Percentiles rank a stretch among this genome's conserved stretches.
Evolutionary conservation across 1,139 yeast genomes (phyloP).

Genomic region (Zygoascus meyerae): DNA sequence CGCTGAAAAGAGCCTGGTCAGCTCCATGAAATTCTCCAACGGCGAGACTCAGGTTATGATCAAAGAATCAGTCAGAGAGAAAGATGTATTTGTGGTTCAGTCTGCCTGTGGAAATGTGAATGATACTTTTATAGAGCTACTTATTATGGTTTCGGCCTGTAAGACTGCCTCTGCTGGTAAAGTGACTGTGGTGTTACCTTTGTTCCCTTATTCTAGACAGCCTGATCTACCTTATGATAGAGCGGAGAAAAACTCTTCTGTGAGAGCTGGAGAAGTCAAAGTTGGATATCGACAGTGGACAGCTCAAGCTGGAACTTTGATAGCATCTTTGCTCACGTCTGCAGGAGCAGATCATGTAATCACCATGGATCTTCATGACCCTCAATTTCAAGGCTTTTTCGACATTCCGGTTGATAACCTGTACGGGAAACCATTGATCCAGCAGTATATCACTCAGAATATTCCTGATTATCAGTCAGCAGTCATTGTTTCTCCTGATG

Average conservation of each 20-base stretch:
- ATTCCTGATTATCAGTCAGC: constrained; percentile 72
- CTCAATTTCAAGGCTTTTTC: constrained; percentile 91
- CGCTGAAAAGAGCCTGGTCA: constrained; percentile 53
- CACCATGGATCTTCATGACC: constrained; percentile 96
- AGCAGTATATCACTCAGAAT: constrained; percentile 67
- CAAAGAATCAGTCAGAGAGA: constrained; percentile 81
- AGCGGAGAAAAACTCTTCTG: constrained; percentile 35
- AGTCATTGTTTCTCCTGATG: constrained; percentile 90
- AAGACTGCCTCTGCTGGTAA: constrained; percentile 91
- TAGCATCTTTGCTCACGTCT: constrained; percentile 80
- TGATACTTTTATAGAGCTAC: constrained; percentile 80
- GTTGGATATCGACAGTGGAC: constrained; percentile 91
- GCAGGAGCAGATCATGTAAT: constrained; percentile 97
- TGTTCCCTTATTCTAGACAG: constrained; percentile 94
- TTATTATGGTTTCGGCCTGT: constrained; percentile 89
- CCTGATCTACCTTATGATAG: constrained; percentile 88
- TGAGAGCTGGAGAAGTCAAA: constrained; percentile 25
- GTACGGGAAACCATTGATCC: constrained; percentile 76
- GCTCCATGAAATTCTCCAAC: constrained; percentile 56
- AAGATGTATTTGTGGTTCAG: constrained; percentile 83
- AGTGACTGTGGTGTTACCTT: constrained; percentile 91
- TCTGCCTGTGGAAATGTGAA: constrained; percentile 86
- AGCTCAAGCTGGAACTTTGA: constrained; percentile 89
- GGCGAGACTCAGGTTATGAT: constrained; percentile 90
- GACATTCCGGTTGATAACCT: constrained; percentile 89